phyloP scores from a whole-genome alignment of 2,329 filamentous ascomycete species.

The Colletotrichum sp. region DNA sequence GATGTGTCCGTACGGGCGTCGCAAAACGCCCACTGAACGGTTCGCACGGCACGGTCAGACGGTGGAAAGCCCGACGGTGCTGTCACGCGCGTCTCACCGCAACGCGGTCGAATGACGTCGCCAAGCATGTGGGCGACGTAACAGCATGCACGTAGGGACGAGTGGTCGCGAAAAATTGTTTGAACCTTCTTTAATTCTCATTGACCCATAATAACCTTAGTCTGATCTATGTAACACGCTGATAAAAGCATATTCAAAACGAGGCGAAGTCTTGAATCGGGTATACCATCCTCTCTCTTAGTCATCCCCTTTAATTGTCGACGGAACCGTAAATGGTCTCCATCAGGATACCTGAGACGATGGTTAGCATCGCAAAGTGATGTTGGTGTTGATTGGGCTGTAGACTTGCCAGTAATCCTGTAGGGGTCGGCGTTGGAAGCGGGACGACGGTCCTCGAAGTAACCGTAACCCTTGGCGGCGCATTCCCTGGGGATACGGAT shows the following conservation, averaged over 20 bases:
- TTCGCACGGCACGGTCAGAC: background rate
- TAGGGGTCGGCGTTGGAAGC: conserved; percentile 64
- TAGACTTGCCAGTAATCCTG: conserved; percentile 21
- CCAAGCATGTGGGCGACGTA: background rate
- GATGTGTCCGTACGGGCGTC: background rate
- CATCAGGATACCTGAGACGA: conserved; percentile 13
- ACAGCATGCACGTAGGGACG: background rate
- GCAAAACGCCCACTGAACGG: background rate
- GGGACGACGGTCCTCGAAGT: conserved; percentile 86
- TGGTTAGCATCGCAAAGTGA: background rate
- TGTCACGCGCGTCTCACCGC: background rate
- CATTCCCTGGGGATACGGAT: conserved; percentile 90
- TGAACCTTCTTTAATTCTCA: conserved; percentile 11
- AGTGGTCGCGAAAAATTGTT: background rate
- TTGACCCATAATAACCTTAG: conserved; percentile 19
- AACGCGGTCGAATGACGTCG: background rate
- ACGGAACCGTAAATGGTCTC: conserved; percentile 22
- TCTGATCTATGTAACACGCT: conserved; percentile 21
- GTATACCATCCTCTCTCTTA: conserved; percentile 14
- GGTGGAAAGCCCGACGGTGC: background rate
- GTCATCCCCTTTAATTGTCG: conserved; percentile 13
- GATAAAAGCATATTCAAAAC: conserved; percentile 22
- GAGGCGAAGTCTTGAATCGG: conserved; percentile 10
- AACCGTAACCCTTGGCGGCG: conserved; percentile 88
- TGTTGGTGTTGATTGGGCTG: background rate